Evolutionary conservation across 306 rosid genomes (phyloP).

Genomic region (Begonia peltatifolia): DNA sequence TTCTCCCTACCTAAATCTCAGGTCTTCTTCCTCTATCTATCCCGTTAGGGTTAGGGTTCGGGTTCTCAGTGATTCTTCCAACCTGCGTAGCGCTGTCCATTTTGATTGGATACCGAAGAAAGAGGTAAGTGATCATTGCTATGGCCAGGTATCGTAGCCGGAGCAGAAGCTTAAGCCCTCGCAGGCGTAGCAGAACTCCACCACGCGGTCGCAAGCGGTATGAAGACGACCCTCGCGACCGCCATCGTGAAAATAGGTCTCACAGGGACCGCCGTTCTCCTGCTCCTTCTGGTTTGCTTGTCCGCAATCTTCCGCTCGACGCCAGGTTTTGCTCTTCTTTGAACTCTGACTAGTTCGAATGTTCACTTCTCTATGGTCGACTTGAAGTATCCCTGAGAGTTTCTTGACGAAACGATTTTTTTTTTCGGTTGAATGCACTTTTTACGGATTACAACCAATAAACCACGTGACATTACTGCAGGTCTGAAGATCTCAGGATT

Average conservation of each 20-base stretch:
- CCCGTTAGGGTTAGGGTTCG: conserved; percentile 25
- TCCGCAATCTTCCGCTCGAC: conserved; percentile 90
- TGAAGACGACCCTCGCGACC: conserved; percentile 57
- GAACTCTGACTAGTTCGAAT: background rate
- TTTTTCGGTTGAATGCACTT: too few species aligned
- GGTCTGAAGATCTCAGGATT: conserved; percentile 74
- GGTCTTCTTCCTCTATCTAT: background rate
- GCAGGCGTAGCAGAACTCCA: conserved; percentile 76
- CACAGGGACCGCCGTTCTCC: conserved; percentile 83
- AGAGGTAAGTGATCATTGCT: background rate
- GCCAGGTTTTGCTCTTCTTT: conserved; percentile 37
- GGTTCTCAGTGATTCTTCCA: background rate
- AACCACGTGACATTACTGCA: conserved; percentile 6
- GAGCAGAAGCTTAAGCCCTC: conserved; percentile 87
- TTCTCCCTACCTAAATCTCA: conserved; percentile 10
- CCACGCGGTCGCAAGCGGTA: conserved; percentile 71
- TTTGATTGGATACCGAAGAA: too few species aligned
- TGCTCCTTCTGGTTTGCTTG: conserved; percentile 82
- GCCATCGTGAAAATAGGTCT: conserved; percentile 44
- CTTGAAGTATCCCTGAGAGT: too few species aligned
- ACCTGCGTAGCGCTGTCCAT: background rate
- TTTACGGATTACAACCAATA: too few species aligned
- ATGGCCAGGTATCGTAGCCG: conserved; percentile 85
- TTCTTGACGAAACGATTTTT: too few species aligned
- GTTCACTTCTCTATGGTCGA: too few species aligned